A percentile compares a stretch with the other conserved stretches of the same genome.
Conservation (phyloP, 192 early-diverging fungal species). For the Haplosporangium gracile region DNA sequence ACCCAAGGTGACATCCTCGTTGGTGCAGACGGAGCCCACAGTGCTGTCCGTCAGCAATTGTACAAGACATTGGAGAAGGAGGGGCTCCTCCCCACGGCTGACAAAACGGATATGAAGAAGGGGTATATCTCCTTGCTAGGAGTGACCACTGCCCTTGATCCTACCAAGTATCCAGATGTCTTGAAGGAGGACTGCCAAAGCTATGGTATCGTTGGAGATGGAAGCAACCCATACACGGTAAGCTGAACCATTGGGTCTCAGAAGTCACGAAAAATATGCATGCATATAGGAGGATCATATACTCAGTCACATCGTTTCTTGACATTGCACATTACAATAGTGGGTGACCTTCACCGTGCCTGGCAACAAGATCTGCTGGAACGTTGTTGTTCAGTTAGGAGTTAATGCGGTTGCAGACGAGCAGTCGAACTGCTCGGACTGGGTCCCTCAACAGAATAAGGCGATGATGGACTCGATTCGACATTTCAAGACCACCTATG, state of each 20-base stretch:
- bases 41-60: slow-evolving; percentile 3
- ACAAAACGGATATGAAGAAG: not conserved
- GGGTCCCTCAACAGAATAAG: not conserved
- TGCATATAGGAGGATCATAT: not conserved
- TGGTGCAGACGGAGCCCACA: slow-evolving; percentile 21
- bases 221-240: not conserved
- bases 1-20: slow-evolving; percentile 21
- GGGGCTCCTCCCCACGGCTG: slow-evolving; percentile 1
- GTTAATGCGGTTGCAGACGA: not conserved
- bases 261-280: too few species aligned
- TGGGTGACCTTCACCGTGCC: slow-evolving; percentile 15
- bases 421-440: not conserved
- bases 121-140: slow-evolving; percentile 15
- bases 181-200: slow-evolving; percentile 5
- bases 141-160: not conserved
- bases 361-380: slow-evolving; percentile 19
- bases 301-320: not conserved
- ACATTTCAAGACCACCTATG: slow-evolving; percentile 11
- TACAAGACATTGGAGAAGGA: not conserved
- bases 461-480: slow-evolving; percentile 5
- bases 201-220: slow-evolving; percentile 11
- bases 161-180: slow-evolving; percentile 1
- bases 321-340: not conserved
- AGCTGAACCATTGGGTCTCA: not conserved
- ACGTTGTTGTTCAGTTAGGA: slow-evolving; percentile 16